Evolutionary conservation across 768 basidiomycete genomes (phyloP), one percentile per base, ranked within the genome.

Genomic region (Suillus placidus): DNA sequence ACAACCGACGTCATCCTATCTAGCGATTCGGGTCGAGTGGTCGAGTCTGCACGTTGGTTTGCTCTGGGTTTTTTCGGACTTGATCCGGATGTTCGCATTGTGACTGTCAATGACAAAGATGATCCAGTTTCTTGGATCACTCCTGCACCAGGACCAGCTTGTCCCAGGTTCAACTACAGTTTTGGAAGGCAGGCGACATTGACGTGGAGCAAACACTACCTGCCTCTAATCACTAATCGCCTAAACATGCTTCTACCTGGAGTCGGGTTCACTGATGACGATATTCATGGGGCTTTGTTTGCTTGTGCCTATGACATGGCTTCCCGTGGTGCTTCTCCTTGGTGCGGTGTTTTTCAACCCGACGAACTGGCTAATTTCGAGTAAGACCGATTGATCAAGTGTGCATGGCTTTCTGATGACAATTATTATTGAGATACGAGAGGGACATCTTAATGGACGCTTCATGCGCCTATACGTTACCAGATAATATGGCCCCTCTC

Each of bases 1-100:
- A 64, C 40, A 20, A 47, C 62, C n/a, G 43, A 63, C 12, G 40
- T 38, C 8, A 26, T 66, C 26, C 14, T 66, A 26, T 52, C 65
- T 30, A 63, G 65, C 4, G 61, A 66, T 35, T 63, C 62, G 3
- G 14, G 38, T 14, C 40, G 65, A 49, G 65, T 78, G 43, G 66
- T 79, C 61, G 79, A 80, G 68, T 76, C 76, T 16, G 78, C 78
- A 18, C 79, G 73, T 62, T 79, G 79, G 79, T 80, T 79, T 69
- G 72, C 72, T 37, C 64, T 71, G 64, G 78, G 79, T 32, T 76
- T 77, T 71, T 78, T 76, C 64, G 79, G 79, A 3, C 71, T 76
- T 10, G 55, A 66, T 30, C 20, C 65, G 63, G 56, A 68, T 35
- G 63, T 72, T 20, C 60, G 61, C 49, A 73, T 76, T 62, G 52